Evolutionary conservation across 768 basidiomycete species (phyloP), one percentile per base, ranked within the genome.

Genomic region (Leccinum pellstonianum): DNA sequence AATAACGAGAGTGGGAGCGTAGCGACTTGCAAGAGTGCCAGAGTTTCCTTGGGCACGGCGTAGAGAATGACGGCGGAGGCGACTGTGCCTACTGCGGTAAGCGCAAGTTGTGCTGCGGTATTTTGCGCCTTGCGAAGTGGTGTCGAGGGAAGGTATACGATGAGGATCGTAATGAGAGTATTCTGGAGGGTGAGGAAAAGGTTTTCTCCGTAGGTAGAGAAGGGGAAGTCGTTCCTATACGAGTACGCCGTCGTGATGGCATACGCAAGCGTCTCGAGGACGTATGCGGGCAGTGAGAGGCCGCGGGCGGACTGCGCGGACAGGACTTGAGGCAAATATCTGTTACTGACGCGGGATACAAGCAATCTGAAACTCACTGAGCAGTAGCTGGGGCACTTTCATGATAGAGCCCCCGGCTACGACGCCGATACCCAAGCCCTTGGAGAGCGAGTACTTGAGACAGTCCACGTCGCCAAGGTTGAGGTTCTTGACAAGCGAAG

Each of bases 151-250:
- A 90, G 88, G 72, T 77, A 77, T 53, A 95, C 81, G 74, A 96
- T 96, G 65, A 95, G 85, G 68, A 94, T 80, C 15, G 93, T 93
- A 71, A 98, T 93, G 76, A 91, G 61, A 66, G 88, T 79, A 77
- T 96, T 94, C 75, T 96, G 94, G 59, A 94, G 68, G 31, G 92
- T 87, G 52, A 98, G 82, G 84, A 98, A 98, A 58, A 95, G 72
- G 79, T 96, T 98, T 75, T 99, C 97, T 68, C 97, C 97, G 61
- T 98, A 99, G 1, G 97, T 98, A 19, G 92, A 93, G 80, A 98
- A 97, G 0, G 97, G 94, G 75, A 95, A 98, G 23, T 79, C 73
- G 68, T 93, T 89, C 23, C 93, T 81, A 66, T 84, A 85, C 2
- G 95, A 89, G 76, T 98, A 99, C 11, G 86, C 86, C 27, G 95